A percentile compares a stretch with the other conserved stretches of the same genome.
Conservation (phyloP, 2,329 filamentous ascomycete genomes). For the Macroventuria anomochaeta region DNA sequence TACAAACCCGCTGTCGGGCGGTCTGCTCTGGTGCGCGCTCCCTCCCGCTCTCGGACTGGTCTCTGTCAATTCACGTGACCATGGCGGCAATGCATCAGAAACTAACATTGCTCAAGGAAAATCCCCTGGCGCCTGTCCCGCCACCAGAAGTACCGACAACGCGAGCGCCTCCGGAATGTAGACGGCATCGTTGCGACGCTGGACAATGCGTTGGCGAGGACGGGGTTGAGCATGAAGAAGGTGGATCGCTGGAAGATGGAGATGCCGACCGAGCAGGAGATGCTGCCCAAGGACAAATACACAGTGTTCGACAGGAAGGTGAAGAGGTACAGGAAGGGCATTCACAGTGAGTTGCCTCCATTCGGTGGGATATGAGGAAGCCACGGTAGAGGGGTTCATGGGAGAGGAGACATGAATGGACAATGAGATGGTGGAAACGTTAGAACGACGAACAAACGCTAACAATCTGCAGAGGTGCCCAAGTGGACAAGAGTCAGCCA, state of each 20-base stretch:
- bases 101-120: conserved; percentile 69
- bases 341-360: conserved; percentile 77
- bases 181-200: conserved; percentile 87
- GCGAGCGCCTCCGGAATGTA: conserved; percentile 65
- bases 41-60: neutral
- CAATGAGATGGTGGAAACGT: neutral
- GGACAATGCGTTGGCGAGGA: conserved; percentile 76
- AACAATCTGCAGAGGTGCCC: conserved; percentile 61
- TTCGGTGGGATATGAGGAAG: neutral
- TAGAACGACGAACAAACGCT: conserved; percentile 58
- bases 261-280: conserved; percentile 95
- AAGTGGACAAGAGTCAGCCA: conserved; percentile 97
- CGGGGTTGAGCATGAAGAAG: conserved; percentile 72
- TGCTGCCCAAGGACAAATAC: conserved; percentile 97
- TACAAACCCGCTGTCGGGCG: conserved; percentile 49
- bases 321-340: conserved; percentile 93
- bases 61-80: neutral
- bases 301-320: conserved; percentile 96
- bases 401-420: neutral
- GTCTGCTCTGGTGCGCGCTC: conserved; percentile 45
- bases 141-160: conserved; percentile 57
- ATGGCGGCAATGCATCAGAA: neutral
- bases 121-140: conserved; percentile 93
- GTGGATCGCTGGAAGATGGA: conserved; percentile 91
- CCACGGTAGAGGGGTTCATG: neutral